Evolutionary conservation across 768 basidiomycete genomes (phyloP).

Genomic region (Trametes gibbosa): DNA sequence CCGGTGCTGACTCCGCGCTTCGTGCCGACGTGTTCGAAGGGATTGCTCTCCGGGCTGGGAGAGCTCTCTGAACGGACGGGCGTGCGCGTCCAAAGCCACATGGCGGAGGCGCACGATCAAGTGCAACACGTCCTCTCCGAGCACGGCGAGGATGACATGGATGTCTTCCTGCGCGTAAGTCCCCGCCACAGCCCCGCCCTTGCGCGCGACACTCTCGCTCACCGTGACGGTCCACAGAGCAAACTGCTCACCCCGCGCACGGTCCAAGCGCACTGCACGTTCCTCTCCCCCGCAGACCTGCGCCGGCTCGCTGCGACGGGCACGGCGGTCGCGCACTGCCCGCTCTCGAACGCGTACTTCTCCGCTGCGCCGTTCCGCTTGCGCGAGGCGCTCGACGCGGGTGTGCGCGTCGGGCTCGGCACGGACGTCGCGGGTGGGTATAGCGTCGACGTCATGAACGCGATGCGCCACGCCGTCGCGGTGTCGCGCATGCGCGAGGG

Average conservation of each 20-base stretch:
- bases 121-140: constrained; percentile 66
- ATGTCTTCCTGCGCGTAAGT: constrained; percentile 68
- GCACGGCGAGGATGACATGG: constrained; percentile 65
- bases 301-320: constrained; percentile 45
- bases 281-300: constrained; percentile 54
- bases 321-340: constrained; percentile 80
- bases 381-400: constrained; percentile 63
- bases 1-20: constrained; percentile 90
- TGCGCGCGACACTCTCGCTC: neutral
- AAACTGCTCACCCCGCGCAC: constrained; percentile 61
- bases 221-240: constrained; percentile 37
- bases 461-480: constrained; percentile 78
- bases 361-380: constrained; percentile 67
- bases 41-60: constrained; percentile 62
- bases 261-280: constrained; percentile 89
- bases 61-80: constrained; percentile 44
- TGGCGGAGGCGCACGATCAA: constrained; percentile 77
- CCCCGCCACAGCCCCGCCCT: neutral
- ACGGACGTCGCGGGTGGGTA: constrained; percentile 89
- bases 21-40: constrained; percentile 82
- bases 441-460: constrained; percentile 68
- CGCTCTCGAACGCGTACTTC: constrained; percentile 87
- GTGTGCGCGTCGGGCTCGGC: constrained; percentile 76
- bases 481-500: constrained; percentile 71
- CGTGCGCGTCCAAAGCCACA: constrained; percentile 74